Evolutionary conservation across 2,329 filamentous ascomycete species (phyloP).

Genomic region (Sarocladium brachiariae): DNA sequence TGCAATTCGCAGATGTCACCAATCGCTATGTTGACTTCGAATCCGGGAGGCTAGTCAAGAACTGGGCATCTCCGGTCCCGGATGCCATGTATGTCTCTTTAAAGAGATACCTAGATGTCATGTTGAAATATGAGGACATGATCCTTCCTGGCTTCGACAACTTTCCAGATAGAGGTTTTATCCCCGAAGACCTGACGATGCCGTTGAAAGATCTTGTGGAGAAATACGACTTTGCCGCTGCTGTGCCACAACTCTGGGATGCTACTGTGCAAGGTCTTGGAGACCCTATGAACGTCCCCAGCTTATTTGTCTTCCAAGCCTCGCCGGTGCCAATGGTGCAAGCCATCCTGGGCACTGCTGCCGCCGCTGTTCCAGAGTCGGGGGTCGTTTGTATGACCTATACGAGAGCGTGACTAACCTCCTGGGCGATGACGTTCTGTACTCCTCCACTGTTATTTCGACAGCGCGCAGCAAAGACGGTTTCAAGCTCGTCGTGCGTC

Average conservation of each 20-base stretch:
- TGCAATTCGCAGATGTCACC: conserved; percentile 21
- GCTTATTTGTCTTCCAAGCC: conserved; percentile 30
- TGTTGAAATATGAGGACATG: conserved; percentile 21
- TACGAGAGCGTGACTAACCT: conserved; percentile 26
- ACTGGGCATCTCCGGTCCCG: conserved; percentile 16
- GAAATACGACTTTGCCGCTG: conserved; percentile 35
- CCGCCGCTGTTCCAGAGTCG: conserved; percentile 15
- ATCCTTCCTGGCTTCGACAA: conserved; percentile 26
- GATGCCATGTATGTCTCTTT: conserved; percentile 18
- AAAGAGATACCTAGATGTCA: conserved; percentile 20
- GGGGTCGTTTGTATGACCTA: conserved; percentile 23
- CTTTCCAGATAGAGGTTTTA: conserved; percentile 30
- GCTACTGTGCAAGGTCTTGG: conserved; percentile 34
- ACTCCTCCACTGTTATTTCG: conserved; percentile 24
- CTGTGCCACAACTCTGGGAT: conserved; percentile 30
- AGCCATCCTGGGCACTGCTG: conserved; percentile 15
- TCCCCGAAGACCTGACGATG: conserved; percentile 27
- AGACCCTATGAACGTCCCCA: conserved; percentile 31
- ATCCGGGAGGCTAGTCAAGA: conserved; percentile 22
- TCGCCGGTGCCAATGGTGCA: conserved; percentile 16
- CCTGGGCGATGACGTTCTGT: conserved; percentile 27
- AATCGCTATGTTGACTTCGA: conserved; percentile 28
- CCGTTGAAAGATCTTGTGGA: conserved; percentile 38
- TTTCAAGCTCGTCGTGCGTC: conserved; percentile 13
- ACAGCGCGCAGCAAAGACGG: conserved; percentile 13